Percentiles rank a stretch among this genome's conserved stretches.
Evolutionary conservation across 2,329 filamentous ascomycete species (phyloP).

Genomic region (Pseudocercospora vitis): DNA sequence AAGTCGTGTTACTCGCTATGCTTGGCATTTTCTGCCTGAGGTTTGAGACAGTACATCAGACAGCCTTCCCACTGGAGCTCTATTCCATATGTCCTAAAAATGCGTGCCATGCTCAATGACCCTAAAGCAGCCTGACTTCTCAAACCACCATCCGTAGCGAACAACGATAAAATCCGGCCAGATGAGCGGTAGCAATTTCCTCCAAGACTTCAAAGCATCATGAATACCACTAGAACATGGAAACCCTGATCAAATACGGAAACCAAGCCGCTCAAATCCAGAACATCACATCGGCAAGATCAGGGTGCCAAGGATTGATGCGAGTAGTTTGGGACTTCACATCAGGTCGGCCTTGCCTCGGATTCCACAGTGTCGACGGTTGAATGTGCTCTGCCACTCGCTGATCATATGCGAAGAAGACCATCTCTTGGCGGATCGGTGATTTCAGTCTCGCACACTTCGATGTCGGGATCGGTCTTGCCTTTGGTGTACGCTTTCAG

Average conservation of each 20-base stretch:
- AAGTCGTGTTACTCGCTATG: too few species aligned
- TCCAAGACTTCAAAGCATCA: background rate
- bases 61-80: too few species aligned
- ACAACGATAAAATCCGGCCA: too few species aligned
- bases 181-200: too few species aligned
- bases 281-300: conserved; percentile 2
- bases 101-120: too few species aligned
- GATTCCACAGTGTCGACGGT: background rate
- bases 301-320: conserved; percentile 4
- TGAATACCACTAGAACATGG: too few species aligned
- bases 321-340: background rate
- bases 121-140: too few species aligned
- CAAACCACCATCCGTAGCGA: too few species aligned
- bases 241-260: too few species aligned
- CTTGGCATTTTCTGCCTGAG: too few species aligned
- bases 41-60: too few species aligned
- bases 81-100: too few species aligned
- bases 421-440: background rate
- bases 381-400: background rate
- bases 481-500: conserved; percentile 15
- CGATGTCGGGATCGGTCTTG: background rate
- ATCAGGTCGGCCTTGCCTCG: background rate
- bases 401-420: background rate
- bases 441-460: background rate
- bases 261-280: conserved; percentile 2